Evolutionary conservation across 2,329 filamentous ascomycete genomes (phyloP), one percentile per base, ranked within the genome.

Genomic region (Sporothrix dimorphospora): DNA sequence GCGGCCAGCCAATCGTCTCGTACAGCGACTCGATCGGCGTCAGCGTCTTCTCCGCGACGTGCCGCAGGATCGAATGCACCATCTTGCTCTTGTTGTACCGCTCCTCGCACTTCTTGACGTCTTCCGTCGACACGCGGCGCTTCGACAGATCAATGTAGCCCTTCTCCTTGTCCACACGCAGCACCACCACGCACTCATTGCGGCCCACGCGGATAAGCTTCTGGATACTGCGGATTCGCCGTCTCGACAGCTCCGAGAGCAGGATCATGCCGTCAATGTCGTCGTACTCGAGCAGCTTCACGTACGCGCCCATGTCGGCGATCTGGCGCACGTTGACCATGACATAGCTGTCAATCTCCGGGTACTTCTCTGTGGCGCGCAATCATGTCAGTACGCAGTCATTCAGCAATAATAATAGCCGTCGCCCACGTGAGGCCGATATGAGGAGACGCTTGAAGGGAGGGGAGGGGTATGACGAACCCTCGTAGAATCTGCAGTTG

Each of bases 211-310:
- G 91, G 79, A 99, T 99, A 77, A 99, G 91, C 85, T 99, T 99
- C 84, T 99, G 97, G 79, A 99, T 99, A 88, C 91, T 94, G 86
- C 96, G 88, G 80, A 99, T 99, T 91, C 96, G 96, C 89, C 96
- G 90, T 87, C 96, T 91, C 73, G 97, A 99, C 76, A 99, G 89
- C 84, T 99, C 96, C 79, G 94, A 97, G 76, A 99, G 93, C 77
- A 99, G 87, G 80, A 99, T 99, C 97, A 99, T 99, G 89, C 96
- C 96, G 82, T 99, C 97, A 80, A 99, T 99, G 85, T 98, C 98
- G 85, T 99, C 96, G 85, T 99, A 99, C 86, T 99, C 96, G 78
- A 99, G 91, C 72, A 99, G 91, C 86, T 99, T 99, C 80, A 99
- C 97, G 83, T 99, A 99, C 79, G 97, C 96, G 83, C 96, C 96